Evolutionary conservation across 164 flowering plant genomes (phyloP).

Genomic region (Tetrastigma voinierianum): DNA sequence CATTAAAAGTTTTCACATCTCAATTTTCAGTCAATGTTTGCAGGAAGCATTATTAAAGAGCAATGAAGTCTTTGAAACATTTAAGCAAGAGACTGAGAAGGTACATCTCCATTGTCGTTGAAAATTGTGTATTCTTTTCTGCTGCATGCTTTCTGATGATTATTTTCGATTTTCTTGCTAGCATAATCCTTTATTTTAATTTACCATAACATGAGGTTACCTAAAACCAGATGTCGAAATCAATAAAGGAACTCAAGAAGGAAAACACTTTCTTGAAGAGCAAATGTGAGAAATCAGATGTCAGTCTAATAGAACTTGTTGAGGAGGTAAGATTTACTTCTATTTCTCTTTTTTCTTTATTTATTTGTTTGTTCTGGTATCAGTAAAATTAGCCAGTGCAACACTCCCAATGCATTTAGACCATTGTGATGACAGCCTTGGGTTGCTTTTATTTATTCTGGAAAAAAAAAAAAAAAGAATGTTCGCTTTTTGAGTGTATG

Average conservation of each 20-base stretch:
- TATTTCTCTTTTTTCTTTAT: background rate
- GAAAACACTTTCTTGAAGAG: conserved; percentile 84
- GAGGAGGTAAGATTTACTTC: conserved; percentile 64
- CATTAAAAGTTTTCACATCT: background rate
- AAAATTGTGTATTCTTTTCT: background rate
- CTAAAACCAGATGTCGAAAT: conserved; percentile 68
- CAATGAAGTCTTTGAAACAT: conserved; percentile 92
- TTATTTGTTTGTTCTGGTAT: background rate
- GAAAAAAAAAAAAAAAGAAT: background rate
- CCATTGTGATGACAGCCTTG: background rate
- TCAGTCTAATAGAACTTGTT: conserved; percentile 77
- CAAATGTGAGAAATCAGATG: conserved; percentile 84
- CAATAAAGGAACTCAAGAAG: conserved; percentile 85
- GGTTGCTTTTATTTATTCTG: background rate
- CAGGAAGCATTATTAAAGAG: conserved; percentile 94
- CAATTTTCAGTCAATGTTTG: conserved; percentile 17
- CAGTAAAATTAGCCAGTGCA: background rate
- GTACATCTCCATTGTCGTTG: conserved; percentile 26
- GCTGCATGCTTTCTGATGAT: background rate
- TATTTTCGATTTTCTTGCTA: background rate
- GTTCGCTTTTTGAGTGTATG: background rate
- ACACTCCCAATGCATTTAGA: background rate
- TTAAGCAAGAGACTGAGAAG: conserved; percentile 95
- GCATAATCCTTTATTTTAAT: background rate
- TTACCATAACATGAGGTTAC: background rate